phyloP scores from a whole-genome alignment of 768 basidiomycete genomes.

The Dentipellis fragilis region DNA sequence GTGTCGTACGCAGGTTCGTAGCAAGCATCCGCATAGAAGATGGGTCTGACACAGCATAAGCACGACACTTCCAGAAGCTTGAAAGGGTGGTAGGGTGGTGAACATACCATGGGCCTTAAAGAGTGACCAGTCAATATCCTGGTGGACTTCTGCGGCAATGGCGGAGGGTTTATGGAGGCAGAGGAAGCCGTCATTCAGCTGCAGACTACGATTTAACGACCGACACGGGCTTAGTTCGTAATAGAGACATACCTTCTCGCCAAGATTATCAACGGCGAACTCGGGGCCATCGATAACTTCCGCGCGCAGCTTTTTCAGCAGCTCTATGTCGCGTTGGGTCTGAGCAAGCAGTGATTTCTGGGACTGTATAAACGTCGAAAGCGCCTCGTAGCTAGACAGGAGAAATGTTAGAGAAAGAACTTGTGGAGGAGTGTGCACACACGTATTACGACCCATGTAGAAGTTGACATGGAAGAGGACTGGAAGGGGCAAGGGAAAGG shows the following conservation, averaged over 20 bases:
- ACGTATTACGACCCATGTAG: not conserved
- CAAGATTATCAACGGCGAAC: conserved; percentile 22
- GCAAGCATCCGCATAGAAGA: conserved; percentile 40
- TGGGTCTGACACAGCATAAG: conserved; percentile 32
- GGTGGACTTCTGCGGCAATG: conserved; percentile 33
- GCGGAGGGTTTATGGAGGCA: conserved; percentile 35
- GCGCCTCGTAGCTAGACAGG: conserved; percentile 34
- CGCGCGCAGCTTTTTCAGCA: conserved; percentile 36
- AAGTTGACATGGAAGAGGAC: not conserved
- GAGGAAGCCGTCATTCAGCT: conserved; percentile 25
- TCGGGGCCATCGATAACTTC: conserved; percentile 27
- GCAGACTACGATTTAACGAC: not conserved
- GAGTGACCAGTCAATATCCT: conserved; percentile 51
- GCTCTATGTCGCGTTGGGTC: conserved; percentile 53
- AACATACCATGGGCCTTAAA: conserved; percentile 48
- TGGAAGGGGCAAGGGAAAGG: not conserved
- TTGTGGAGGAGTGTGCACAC: not conserved
- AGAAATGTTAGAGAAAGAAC: not conserved
- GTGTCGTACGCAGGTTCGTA: conserved; percentile 23
- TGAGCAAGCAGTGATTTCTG: conserved; percentile 51
- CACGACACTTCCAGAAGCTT: not conserved
- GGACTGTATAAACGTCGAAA: conserved; percentile 52
- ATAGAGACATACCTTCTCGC: conserved; percentile 23
- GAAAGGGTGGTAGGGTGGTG: not conserved
- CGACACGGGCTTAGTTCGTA: conserved; percentile 17